Conservation (phyloP, 2,329 filamentous ascomycete genomes). For the Immersiporthe knoxdaviesiana region DNA sequence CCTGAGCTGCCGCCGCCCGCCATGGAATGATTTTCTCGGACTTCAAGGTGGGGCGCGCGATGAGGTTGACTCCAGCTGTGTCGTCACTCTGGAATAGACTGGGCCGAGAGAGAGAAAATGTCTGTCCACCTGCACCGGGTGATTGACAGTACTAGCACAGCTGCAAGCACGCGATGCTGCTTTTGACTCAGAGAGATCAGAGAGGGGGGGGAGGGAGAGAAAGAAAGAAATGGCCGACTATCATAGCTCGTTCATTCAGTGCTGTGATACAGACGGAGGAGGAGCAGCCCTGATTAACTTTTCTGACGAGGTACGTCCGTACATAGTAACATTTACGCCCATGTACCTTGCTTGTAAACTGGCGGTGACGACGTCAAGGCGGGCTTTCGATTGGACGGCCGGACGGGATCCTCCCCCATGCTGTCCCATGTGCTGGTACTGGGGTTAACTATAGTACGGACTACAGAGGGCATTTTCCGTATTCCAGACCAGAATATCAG, state of each 20-base stretch:
- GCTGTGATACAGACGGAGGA: neutral
- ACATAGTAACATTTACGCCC: neutral
- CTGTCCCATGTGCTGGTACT: slow-evolving; percentile 8
- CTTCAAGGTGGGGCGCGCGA: neutral
- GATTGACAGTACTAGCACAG: neutral
- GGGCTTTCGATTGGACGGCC: slow-evolving; percentile 15
- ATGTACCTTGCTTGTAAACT: slow-evolving; percentile 18
- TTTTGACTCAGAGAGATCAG: too few relatives aligned
- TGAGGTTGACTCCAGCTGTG: slow-evolving; percentile 5
- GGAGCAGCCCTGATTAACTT: neutral
- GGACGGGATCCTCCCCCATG: slow-evolving; percentile 11
- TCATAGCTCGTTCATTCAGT: neutral
- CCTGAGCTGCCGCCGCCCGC: neutral
- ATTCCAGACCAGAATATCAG: neutral
- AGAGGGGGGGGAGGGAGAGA: too few relatives aligned
- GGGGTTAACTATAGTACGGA: too few relatives aligned
- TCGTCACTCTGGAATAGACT: slow-evolving; percentile 3
- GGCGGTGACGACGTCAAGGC: slow-evolving; percentile 23
- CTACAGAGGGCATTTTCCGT: neutral
- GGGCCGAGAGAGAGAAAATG: neutral
- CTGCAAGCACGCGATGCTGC: neutral
- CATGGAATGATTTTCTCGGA: neutral
- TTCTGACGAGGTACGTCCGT: slow-evolving; percentile 1
- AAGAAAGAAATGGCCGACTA: neutral
- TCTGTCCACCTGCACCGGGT: slow-evolving; percentile 1